These are phyloP conservation scores for Patellifolia procumbens DNA, from an alignment of 179 eudicot genomes.

Conservation along the genomic window DNA sequence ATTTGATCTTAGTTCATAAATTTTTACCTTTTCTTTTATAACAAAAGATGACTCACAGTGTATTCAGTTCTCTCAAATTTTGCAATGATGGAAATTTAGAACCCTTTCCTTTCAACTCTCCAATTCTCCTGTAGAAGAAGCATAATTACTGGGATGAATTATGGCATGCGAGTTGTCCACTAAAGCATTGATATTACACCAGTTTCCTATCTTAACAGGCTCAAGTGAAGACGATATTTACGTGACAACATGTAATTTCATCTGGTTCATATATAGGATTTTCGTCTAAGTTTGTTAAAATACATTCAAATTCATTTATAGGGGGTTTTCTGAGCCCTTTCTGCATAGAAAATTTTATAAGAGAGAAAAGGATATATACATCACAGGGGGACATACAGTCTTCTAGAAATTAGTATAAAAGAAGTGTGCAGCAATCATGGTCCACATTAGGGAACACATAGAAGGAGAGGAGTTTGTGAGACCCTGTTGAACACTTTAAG, in stretches of 20 bases:
- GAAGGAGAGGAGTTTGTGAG: not conserved
- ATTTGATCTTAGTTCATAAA: not conserved
- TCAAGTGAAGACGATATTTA: not conserved
- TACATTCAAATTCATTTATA: not conserved
- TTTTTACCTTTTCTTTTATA: too few relatives aligned
- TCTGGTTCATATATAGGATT: not conserved
- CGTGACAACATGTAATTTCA: not conserved
- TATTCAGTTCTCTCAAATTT: conserved; percentile 19
- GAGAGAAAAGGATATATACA: not conserved
- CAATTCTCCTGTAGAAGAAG: conserved; percentile 40
- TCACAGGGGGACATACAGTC: not conserved
- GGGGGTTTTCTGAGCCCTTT: too few relatives aligned
- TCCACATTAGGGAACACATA: not conserved
- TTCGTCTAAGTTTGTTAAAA: not conserved
- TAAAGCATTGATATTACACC: not conserved
- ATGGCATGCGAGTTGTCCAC: not conserved
- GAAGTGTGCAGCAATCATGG: not conserved
- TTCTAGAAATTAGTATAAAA: not conserved
- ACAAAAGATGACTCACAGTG: conserved; percentile 37
- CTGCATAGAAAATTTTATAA: not conserved
- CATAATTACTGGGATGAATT: not conserved
- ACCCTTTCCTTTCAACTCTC: conserved; percentile 38
- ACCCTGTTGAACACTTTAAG: not conserved
- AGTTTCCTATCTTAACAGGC: not conserved
- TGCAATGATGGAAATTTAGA: conserved; percentile 39